Percentiles rank a stretch among this genome's conserved stretches.
These are phyloP conservation scores for Tylopilus subfusipes DNA, from an alignment of 768 basidiomycete genomes.

Conservation along the genomic window DNA sequence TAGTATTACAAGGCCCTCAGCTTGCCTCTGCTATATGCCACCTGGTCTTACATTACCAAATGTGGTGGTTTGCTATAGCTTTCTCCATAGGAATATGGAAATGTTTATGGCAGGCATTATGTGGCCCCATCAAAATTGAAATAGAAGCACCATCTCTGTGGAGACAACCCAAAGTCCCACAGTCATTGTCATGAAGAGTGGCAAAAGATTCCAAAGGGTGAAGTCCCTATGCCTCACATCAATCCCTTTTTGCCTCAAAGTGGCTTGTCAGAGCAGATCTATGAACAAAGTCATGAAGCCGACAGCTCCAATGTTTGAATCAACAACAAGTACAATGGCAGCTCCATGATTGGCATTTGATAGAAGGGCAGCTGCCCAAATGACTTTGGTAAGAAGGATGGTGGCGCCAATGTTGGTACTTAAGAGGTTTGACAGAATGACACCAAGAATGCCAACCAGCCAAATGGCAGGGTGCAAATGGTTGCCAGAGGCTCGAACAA, in stretches of 20 bases:
- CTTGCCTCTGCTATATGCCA: too few species aligned
- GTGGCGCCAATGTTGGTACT: constrained; percentile 43
- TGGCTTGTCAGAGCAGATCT: constrained; percentile 78
- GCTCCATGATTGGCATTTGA: constrained; percentile 45
- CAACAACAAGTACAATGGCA: constrained; percentile 34
- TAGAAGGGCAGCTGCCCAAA: constrained; percentile 44
- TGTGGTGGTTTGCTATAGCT: too few species aligned
- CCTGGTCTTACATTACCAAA: too few species aligned
- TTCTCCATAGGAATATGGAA: not conserved
- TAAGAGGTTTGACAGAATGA: constrained; percentile 73
- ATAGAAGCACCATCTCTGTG: constrained; percentile 53
- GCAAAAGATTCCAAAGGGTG: constrained; percentile 66
- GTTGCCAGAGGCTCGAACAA: constrained; percentile 40
- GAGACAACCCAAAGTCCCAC: constrained; percentile 68
- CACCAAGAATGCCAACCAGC: constrained; percentile 66
- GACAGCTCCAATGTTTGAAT: constrained; percentile 85
- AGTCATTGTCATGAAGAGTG: constrained; percentile 61
- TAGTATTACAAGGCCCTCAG: too few species aligned
- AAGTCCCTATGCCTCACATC: constrained; percentile 58
- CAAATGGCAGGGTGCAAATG: constrained; percentile 52
- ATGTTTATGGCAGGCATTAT: not conserved
- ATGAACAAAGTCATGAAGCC: constrained; percentile 86
- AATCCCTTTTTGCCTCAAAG: constrained; percentile 68
- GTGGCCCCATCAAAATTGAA: not conserved
- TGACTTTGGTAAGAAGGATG: constrained; percentile 80